A percentile compares a stretch with the other conserved stretches of the same genome.
These are phyloP conservation scores for Jacaranda mimosifolia DNA, from an alignment of 257 asterid species.

Conservation along the genomic window DNA sequence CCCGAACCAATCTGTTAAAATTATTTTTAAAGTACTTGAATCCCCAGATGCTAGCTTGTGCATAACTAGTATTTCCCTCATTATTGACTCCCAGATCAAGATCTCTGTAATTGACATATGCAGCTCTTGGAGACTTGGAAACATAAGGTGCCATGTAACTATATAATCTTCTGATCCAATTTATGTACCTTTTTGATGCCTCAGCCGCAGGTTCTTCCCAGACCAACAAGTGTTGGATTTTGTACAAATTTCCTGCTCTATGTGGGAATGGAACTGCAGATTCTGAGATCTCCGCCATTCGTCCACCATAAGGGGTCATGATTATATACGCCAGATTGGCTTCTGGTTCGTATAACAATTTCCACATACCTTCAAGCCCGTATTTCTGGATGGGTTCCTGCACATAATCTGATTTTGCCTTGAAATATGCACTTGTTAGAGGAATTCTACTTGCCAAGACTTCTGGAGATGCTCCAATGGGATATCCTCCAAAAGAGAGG, in stretches of 20 bases:
- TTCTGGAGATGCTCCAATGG: background rate
- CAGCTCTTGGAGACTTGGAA: background rate
- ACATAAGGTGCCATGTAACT: background rate
- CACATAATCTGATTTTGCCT: conserved; percentile 43
- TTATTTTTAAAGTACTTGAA: conserved; percentile 22
- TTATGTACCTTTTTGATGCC: background rate
- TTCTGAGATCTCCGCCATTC: background rate
- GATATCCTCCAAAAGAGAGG: conserved; percentile 25
- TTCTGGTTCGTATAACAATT: conserved; percentile 21
- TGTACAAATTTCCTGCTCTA: background rate
- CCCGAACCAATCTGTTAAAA: conserved; percentile 13
- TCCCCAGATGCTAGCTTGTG: conserved; percentile 37
- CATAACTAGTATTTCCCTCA: conserved; percentile 13
- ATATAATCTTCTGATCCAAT: background rate
- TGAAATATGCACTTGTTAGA: conserved; percentile 9
- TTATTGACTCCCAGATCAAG: background rate
- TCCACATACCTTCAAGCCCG: conserved; percentile 35
- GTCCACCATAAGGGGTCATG: background rate
- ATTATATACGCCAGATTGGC: no score
- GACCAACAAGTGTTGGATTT: background rate
- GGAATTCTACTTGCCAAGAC: conserved; percentile 20
- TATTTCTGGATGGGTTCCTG: conserved; percentile 30
- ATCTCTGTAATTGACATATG: background rate
- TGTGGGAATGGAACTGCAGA: background rate
- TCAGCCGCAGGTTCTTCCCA: background rate